phyloP scores from a whole-genome alignment of 768 basidiomycete species.

The Clathrus columnatus region DNA sequence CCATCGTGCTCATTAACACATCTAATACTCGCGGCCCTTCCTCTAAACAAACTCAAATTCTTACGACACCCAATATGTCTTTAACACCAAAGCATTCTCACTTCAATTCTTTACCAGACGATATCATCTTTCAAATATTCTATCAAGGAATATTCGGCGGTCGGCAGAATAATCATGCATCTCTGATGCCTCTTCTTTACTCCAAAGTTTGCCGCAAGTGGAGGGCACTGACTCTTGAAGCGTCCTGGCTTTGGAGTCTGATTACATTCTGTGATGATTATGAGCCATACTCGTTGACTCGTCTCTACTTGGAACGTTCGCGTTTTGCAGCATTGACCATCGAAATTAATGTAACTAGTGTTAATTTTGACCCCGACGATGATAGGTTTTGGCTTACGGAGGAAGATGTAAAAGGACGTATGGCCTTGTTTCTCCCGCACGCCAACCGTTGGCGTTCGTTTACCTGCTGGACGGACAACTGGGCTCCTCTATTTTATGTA shows the following conservation, averaged over 20 bases:
- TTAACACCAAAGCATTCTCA: too few species aligned
- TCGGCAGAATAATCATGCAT: background rate
- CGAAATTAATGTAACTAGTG: background rate
- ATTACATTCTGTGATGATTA: background rate
- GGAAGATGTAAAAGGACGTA: too few species aligned
- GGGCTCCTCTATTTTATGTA: background rate
- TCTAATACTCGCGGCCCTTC: too few species aligned
- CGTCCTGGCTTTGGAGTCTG: background rate
- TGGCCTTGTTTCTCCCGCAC: background rate
- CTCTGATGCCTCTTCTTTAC: background rate
- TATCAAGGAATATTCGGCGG: background rate
- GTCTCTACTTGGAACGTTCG: background rate
- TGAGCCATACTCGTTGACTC: background rate
- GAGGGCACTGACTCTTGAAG: background rate
- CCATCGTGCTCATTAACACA: too few species aligned
- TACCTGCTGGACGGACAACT: background rate
- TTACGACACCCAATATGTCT: too few species aligned
- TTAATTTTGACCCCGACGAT: background rate
- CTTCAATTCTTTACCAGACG: constrained; percentile 1
- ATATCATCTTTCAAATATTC: constrained; percentile 1
- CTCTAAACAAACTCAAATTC: too few species aligned
- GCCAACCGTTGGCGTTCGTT: background rate
- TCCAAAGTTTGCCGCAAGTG: background rate
- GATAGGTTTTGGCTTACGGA: background rate
- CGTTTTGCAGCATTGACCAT: background rate